phyloP scores from a whole-genome alignment of 2,329 filamentous ascomycete species.

The Mollisia scopiformis region DNA sequence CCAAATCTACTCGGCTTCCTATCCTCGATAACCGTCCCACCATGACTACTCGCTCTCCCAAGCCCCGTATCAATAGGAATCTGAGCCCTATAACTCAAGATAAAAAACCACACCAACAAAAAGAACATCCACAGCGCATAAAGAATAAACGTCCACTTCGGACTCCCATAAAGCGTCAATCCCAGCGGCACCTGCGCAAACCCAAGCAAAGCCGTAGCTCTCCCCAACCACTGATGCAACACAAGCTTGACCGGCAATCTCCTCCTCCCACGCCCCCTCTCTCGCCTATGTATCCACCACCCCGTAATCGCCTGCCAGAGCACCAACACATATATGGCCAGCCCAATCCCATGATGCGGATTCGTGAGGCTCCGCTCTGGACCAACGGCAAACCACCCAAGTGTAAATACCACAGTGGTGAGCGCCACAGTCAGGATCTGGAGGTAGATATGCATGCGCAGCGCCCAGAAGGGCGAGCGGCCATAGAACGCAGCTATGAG shows the following conservation, averaged over 20 bases:
- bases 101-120: conserved; percentile 76
- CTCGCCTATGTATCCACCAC: conserved; percentile 53
- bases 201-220: conserved; percentile 77
- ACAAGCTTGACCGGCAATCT: conserved; percentile 37
- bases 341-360: conserved; percentile 82
- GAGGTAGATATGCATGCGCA: conserved; percentile 74
- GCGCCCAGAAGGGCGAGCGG: conserved; percentile 59
- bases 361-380: conserved; percentile 73
- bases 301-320: conserved; percentile 73
- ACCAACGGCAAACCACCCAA: conserved; percentile 80
- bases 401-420: conserved; percentile 70
- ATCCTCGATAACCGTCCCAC: conserved; percentile 52
- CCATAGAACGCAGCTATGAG: conserved; percentile 74
- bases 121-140: conserved; percentile 79
- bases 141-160: conserved; percentile 80
- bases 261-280: conserved; percentile 43
- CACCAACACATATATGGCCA: conserved; percentile 76
- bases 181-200: conserved; percentile 88
- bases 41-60: conserved; percentile 45
- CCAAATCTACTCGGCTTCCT: conserved; percentile 47
- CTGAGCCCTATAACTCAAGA: conserved; percentile 70
- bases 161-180: conserved; percentile 89
- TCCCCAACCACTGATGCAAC: conserved; percentile 87
- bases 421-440: conserved; percentile 71
- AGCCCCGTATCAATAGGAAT: conserved; percentile 47